Evolutionary conservation across 768 basidiomycete species (phyloP).

Genomic region (Tulasnella sp.): DNA sequence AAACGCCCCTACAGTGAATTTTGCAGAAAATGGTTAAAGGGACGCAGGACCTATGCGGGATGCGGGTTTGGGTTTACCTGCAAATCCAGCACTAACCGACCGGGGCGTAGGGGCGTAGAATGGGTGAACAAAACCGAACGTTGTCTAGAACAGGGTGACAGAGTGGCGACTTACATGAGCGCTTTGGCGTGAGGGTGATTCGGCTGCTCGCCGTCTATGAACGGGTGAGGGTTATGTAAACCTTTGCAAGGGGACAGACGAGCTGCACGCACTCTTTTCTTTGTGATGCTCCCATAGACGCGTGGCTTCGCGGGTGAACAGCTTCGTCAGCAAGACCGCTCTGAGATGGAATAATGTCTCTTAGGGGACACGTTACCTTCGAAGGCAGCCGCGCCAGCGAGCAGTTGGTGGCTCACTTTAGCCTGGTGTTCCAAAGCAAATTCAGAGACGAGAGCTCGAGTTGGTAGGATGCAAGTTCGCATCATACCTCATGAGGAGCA

Average conservation of each 20-base stretch:
- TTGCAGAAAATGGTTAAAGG: neutral
- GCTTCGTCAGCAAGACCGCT: neutral
- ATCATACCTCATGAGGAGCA: constrained; percentile 24
- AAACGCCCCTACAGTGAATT: constrained; percentile 3
- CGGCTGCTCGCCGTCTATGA: constrained; percentile 20
- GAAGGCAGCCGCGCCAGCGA: constrained; percentile 30
- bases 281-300: constrained; percentile 16
- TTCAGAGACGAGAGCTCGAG: neutral
- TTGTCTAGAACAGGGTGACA: neutral
- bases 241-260: neutral
- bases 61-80: neutral
- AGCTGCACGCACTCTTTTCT: constrained; percentile 4
- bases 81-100: constrained; percentile 24
- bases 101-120: too few species aligned
- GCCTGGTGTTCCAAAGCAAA: constrained; percentile 14
- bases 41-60: neutral
- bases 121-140: neutral
- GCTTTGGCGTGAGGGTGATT: constrained; percentile 19
- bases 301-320: constrained; percentile 7
- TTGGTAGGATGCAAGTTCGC: too few species aligned
- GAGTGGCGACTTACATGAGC: constrained; percentile 13
- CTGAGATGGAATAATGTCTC: neutral
- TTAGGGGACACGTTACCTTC: neutral
- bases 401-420: constrained; percentile 21
- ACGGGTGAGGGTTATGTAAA: neutral